A percentile compares a stretch with the other conserved stretches of the same genome.
phyloP scores from a whole-genome alignment of 805 yeast species.

The Pichia pseudocactophila region DNA sequence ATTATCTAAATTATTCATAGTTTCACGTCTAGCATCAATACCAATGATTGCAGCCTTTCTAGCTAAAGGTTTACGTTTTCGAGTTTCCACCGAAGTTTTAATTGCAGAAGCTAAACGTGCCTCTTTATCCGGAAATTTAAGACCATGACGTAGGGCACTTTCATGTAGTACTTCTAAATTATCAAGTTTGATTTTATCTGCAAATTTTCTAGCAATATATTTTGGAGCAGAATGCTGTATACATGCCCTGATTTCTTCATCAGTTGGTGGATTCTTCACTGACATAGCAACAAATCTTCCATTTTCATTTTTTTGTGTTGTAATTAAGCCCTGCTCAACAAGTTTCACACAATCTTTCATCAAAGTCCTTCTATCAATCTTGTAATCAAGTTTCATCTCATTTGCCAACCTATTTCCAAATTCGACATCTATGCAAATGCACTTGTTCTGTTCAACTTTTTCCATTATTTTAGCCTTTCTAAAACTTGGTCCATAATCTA shows the following conservation, averaged over 20 bases:
- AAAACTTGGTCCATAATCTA: slow-evolving; percentile 23
- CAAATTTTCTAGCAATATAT: slow-evolving; percentile 6
- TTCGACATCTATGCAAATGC: slow-evolving; percentile 33
- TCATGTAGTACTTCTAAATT: slow-evolving; percentile 7
- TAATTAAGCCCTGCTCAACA: slow-evolving; percentile 21
- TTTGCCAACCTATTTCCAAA: slow-evolving; percentile 35
- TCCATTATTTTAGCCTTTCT: slow-evolving; percentile 27
- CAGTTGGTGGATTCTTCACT: slow-evolving; percentile 13
- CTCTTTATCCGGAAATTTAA: slow-evolving; percentile 11
- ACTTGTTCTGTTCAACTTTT: slow-evolving; percentile 37
- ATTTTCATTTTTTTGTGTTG: slow-evolving; percentile 7
- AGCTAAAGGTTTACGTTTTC: background rate
- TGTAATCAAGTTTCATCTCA: slow-evolving; percentile 29
- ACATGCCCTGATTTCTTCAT: slow-evolving; percentile 8
- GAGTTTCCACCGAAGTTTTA: background rate
- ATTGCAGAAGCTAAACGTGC: slow-evolving; percentile 8
- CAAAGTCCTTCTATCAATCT: slow-evolving; percentile 48
- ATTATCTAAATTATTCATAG: background rate
- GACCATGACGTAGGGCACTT: slow-evolving; percentile 6
- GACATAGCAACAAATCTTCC: slow-evolving; percentile 12
- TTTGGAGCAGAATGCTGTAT: background rate
- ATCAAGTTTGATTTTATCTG: slow-evolving; percentile 8
- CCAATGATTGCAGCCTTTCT: background rate
- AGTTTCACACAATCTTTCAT: slow-evolving; percentile 34
- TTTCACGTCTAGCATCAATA: too few relatives aligned